phyloP scores from a whole-genome alignment of 2,329 filamentous ascomycete species.

The Stagonosporopsis cucurbitacearum region DNA sequence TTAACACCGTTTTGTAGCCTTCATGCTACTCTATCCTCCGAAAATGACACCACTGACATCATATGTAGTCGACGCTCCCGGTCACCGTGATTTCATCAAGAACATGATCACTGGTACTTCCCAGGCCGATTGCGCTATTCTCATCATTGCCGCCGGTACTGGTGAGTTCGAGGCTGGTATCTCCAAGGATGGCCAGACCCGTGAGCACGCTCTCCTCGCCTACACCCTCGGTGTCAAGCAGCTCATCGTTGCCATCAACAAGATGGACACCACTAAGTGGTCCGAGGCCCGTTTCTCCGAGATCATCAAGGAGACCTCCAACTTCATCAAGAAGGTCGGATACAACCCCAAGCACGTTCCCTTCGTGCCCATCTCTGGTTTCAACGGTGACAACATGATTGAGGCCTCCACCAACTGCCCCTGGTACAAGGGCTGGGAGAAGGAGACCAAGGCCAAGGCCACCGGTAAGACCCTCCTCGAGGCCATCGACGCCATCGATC shows the following conservation, averaged over 20 bases:
- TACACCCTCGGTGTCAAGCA: constrained; percentile 99
- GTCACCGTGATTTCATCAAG: constrained; percentile 99
- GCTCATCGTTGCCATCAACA: constrained; percentile 99
- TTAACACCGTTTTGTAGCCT: neutral
- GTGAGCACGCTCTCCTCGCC: constrained; percentile 99
- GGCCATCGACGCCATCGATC: constrained; percentile 96
- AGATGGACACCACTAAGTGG: constrained; percentile 99
- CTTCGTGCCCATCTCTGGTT: constrained; percentile 99
- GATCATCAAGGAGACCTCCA: constrained; percentile 99
- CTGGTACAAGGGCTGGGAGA: constrained; percentile 99
- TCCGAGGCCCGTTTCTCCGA: constrained; percentile 94
- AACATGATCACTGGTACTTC: constrained; percentile 99
- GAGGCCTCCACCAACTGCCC: constrained; percentile 87
- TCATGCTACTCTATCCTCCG: neutral
- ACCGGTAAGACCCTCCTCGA: constrained; percentile 98
- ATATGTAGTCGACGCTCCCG: constrained; percentile 73
- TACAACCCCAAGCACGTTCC: constrained; percentile 99
- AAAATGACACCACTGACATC: neutral
- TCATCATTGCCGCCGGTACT: constrained; percentile 99
- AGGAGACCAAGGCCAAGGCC: constrained; percentile 91
- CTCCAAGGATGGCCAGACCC: constrained; percentile 99
- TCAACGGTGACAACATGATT: constrained; percentile 99
- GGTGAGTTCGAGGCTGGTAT: constrained; percentile 99
- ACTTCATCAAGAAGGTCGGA: constrained; percentile 99
- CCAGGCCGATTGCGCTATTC: constrained; percentile 99